A percentile compares a stretch with the other conserved stretches of the same genome.
Evolutionary conservation across 495 filamentous ascomycete species (phyloP).

Genomic region (Tuber microsphaerosporum): DNA sequence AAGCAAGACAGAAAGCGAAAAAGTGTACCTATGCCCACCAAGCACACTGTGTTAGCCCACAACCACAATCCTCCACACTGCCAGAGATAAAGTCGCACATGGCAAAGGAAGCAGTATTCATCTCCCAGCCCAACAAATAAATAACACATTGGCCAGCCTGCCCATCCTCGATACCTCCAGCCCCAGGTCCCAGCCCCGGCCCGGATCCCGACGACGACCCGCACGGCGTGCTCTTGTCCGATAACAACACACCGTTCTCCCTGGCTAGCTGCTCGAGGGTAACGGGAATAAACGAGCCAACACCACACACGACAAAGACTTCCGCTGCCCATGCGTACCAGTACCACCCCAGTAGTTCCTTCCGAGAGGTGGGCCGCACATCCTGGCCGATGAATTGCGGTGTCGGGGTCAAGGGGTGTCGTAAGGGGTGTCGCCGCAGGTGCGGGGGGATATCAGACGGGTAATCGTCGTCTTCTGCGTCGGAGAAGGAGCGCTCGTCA

Average conservation of each 20-base stretch:
- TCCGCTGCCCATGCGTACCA: constrained; percentile 96
- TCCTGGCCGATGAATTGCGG: constrained; percentile 73
- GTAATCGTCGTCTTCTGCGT: constrained; percentile 40
- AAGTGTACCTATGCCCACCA: constrained; percentile 58
- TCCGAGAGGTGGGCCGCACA: constrained; percentile 72
- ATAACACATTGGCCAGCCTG: constrained; percentile 70
- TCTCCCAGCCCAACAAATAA: constrained; percentile 68
- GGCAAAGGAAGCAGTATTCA: constrained; percentile 95
- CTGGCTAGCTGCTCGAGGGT: constrained; percentile 87
- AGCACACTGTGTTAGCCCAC: constrained; percentile 16
- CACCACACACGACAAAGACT: constrained; percentile 92
- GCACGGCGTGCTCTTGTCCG: constrained; percentile 67
- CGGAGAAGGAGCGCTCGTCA: constrained; percentile 54
- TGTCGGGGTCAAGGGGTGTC: constrained; percentile 20
- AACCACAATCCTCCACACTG: constrained; percentile 3
- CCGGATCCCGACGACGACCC: constrained; percentile 39
- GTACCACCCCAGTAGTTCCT: constrained; percentile 90
- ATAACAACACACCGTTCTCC: constrained; percentile 75
- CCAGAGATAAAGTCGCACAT: constrained; percentile 49
- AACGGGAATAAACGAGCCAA: constrained; percentile 92
- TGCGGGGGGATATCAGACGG: constrained; percentile 12
- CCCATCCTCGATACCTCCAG: constrained; percentile 39
- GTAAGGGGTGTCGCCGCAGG: constrained; percentile 12
- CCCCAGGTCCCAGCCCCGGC: constrained; percentile 16
- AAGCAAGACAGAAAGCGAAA: constrained; percentile 80